A percentile compares a stretch with the other conserved stretches of the same genome.
Evolutionary conservation across 768 basidiomycete species (phyloP).

Genomic region (Porpolomopsis calyptriformis): DNA sequence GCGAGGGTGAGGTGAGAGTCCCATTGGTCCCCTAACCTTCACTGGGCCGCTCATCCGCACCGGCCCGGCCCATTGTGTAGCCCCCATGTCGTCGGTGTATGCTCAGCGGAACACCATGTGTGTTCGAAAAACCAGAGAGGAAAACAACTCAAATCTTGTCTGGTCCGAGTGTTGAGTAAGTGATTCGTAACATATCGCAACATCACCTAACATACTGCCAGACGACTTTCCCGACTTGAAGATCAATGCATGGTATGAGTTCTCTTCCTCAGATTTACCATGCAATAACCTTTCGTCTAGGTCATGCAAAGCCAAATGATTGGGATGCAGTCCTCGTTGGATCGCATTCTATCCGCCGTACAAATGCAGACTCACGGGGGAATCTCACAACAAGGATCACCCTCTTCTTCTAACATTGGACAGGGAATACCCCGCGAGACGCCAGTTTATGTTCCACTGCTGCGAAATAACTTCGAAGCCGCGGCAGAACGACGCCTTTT

Average conservation of each 20-base stretch:
- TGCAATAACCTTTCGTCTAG: slow-evolving; percentile 24
- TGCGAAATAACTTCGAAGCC: slow-evolving; percentile 33
- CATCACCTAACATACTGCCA: slow-evolving; percentile 17
- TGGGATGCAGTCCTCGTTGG: slow-evolving; percentile 83
- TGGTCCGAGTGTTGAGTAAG: slow-evolving; percentile 65
- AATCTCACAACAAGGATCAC: slow-evolving; percentile 22
- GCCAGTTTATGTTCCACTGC: slow-evolving; percentile 33
- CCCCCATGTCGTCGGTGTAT: slow-evolving; percentile 87
- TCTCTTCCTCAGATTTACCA: background rate
- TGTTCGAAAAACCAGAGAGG: slow-evolving; percentile 90
- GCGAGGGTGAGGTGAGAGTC: slow-evolving; percentile 74
- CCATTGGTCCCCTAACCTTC: slow-evolving; percentile 36
- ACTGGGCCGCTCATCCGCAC: slow-evolving; percentile 58
- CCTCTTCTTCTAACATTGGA: slow-evolving; percentile 24
- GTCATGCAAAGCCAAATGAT: slow-evolving; percentile 94
- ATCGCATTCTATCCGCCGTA: slow-evolving; percentile 67
- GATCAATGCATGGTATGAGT: slow-evolving; percentile 67
- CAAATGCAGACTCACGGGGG: slow-evolving; percentile 29
- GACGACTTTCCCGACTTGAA: slow-evolving; percentile 75
- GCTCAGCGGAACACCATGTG: slow-evolving; percentile 64
- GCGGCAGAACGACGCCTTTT: too few species aligned
- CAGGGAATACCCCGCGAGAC: slow-evolving; percentile 21
- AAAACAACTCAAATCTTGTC: slow-evolving; percentile 55
- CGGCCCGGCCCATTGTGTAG: slow-evolving; percentile 62
- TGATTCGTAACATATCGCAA: slow-evolving; percentile 10